A percentile compares a stretch with the other conserved stretches of the same genome.
Evolutionary conservation across 331 rosid species (phyloP).

Genomic region (Telfairia occidentalis): DNA sequence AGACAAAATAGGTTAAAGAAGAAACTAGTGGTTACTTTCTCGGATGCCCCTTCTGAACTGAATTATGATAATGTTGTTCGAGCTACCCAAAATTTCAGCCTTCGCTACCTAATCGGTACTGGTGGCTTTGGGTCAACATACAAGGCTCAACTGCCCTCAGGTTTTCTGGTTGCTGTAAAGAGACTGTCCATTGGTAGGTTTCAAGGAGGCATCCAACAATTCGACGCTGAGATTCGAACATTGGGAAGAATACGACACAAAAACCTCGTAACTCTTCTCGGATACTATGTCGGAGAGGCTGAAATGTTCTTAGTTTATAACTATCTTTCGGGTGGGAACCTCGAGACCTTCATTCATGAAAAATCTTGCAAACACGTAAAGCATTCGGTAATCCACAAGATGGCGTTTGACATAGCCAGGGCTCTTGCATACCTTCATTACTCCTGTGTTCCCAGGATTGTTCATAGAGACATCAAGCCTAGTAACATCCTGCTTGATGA

Average conservation of each 20-base stretch:
- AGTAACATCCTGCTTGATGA: slow-evolving; percentile 37
- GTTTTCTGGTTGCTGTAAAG: slow-evolving; percentile 31
- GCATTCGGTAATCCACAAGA: slow-evolving; percentile 39
- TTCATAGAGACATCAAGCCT: slow-evolving; percentile 46
- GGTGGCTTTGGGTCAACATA: slow-evolving; percentile 47
- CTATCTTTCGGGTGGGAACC: slow-evolving; percentile 39
- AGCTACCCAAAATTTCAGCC: slow-evolving; percentile 36
- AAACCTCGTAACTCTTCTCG: slow-evolving; percentile 40
- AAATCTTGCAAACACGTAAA: slow-evolving; percentile 21
- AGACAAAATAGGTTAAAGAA: slow-evolving; percentile 28
- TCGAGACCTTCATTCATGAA: slow-evolving; percentile 37
- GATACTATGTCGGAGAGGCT: slow-evolving; percentile 37
- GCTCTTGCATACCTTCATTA: slow-evolving; percentile 46
- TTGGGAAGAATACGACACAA: slow-evolving; percentile 36
- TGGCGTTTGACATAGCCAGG: slow-evolving; percentile 33
- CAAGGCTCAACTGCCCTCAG: slow-evolving; percentile 35
- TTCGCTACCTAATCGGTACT: slow-evolving; percentile 28
- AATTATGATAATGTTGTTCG: slow-evolving; percentile 30
- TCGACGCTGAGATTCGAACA: slow-evolving; percentile 38
- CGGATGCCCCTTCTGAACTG: slow-evolving; percentile 26
- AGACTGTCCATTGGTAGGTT: slow-evolving; percentile 40
- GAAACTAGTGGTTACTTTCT: slow-evolving; percentile 28
- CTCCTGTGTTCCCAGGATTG: slow-evolving; percentile 35
- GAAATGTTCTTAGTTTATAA: slow-evolving; percentile 48
- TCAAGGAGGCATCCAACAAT: slow-evolving; percentile 39